Base-by-base conservation (phyloP, 139 green algal genomes). In the Penium margaritaceum region DNA sequence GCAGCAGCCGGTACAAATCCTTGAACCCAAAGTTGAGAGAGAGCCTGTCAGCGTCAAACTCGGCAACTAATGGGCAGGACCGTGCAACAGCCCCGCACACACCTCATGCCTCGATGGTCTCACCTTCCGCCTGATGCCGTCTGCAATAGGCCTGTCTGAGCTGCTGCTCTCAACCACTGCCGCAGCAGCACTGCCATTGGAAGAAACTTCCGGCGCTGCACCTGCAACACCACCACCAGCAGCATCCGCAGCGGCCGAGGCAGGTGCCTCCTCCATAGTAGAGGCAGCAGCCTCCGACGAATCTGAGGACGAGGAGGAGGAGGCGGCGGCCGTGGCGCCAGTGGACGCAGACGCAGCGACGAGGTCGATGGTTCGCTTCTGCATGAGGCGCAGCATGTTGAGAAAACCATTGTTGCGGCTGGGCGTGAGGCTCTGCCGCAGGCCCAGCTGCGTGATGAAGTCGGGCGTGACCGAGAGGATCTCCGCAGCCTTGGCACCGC, bases 371-470 rank as follows among this genome's bases (percentile, higher is more conserved):
- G 85, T 84, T 68, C 89, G 91, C 47, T 85, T 85, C 81, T 96
- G 91, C 89, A 97, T 96, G 14, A 95, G 79, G 43, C 80, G 76
- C 17, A 87, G 77, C 83, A 87, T 87, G 67, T 86, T 86, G 15
- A 86, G 44, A 36, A 86, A 99, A 57, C 95, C 95, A 83, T 99
- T 99, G 84, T 96, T 99, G 73, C 95, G 85, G 5, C 83, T 92
- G 32, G 95, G 95, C 1, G 95, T 99, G 21, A 99, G 84, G 73
- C 81, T 92, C 87, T 98, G 93, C 74, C 92, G 88, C 70, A 99
- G 81, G 1, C 95, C 95, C 61, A 99, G 85, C 75, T 84, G 75
- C 46, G 91, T 80, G 36, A 99, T 96, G 80, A 97, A 99, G 72
- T 85, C 67, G 5, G 82, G 77, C 35, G 63, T 57, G 15, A 88